Evolutionary conservation across 2,329 filamentous ascomycete species (phyloP).

Genomic region (Aspergillus calidoustus): DNA sequence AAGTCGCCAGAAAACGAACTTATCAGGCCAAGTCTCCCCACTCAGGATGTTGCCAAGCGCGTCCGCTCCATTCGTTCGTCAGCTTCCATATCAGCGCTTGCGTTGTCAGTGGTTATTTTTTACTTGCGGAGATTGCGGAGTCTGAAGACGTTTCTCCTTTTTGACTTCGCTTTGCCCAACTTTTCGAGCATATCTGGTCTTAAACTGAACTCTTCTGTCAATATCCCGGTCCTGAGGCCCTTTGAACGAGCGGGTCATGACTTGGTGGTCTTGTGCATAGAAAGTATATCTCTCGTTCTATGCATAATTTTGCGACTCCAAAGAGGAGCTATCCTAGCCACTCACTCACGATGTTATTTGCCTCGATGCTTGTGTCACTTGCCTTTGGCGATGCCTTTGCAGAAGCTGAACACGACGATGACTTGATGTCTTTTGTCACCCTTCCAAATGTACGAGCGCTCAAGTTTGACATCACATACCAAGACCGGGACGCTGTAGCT

Average conservation of each 20-base stretch:
- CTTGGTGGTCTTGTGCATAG: not conserved
- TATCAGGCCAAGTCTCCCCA: slow-evolving; percentile 22
- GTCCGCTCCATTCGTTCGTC: slow-evolving; percentile 26
- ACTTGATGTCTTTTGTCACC: slow-evolving; percentile 42
- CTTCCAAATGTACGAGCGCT: slow-evolving; percentile 31
- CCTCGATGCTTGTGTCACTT: slow-evolving; percentile 31
- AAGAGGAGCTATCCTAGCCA: slow-evolving; percentile 31
- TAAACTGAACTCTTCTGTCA: not conserved
- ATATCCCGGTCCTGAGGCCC: not conserved
- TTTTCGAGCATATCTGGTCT: slow-evolving; percentile 1
- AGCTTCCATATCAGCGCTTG: slow-evolving; percentile 29
- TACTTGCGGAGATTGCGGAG: slow-evolving; percentile 21
- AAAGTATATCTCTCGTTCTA: slow-evolving; percentile 2
- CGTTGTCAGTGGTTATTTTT: slow-evolving; percentile 24
- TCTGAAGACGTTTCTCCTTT: slow-evolving; percentile 16
- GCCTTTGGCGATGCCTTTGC: slow-evolving; percentile 29
- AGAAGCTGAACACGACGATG: slow-evolving; percentile 33
- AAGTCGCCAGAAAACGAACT: slow-evolving; percentile 14
- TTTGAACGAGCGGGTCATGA: slow-evolving; percentile 15
- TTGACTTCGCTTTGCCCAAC: slow-evolving; percentile 4
- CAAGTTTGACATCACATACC: slow-evolving; percentile 34
- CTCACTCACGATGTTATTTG: slow-evolving; percentile 36
- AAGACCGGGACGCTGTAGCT: slow-evolving; percentile 32
- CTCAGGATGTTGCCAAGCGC: slow-evolving; percentile 32
- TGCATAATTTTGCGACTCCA: slow-evolving; percentile 18